Conservation (phyloP, 345 rosid genomes). For the Lepidium africanum region DNA sequence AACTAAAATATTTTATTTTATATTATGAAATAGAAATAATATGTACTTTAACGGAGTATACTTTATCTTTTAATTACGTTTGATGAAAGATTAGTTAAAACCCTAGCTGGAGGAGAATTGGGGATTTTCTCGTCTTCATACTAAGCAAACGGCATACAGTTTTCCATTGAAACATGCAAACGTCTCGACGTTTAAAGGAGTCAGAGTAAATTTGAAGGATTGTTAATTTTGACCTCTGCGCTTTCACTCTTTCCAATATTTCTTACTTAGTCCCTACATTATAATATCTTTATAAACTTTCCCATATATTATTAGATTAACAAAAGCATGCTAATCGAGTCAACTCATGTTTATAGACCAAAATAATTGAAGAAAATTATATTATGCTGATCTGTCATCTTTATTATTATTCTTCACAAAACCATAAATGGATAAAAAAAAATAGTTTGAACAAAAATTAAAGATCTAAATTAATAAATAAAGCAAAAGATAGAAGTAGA, state of each 20-base stretch:
- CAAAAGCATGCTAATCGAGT: neutral
- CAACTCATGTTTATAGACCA: neutral
- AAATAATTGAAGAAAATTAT: neutral
- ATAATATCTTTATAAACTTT: neutral
- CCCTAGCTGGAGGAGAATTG: conserved; percentile 1
- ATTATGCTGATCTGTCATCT: neutral
- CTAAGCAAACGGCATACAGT: neutral
- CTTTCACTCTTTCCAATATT: neutral
- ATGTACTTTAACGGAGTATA: no score
- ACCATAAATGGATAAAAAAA: no score
- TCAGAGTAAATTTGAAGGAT: neutral
- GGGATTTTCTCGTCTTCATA: neutral
- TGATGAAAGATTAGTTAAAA: no score
- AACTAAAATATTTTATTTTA: no score
- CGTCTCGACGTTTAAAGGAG: conserved; percentile 1
- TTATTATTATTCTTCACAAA: neutral
- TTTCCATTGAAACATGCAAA: neutral
- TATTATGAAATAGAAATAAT: no score
- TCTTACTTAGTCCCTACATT: neutral
- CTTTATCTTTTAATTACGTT: no score
- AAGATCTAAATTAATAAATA: neutral
- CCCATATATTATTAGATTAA: neutral
- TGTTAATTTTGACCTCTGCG: neutral
- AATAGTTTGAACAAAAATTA: neutral
- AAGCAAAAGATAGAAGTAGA: neutral